These are phyloP conservation scores for Trametes cubensis DNA, from an alignment of 768 basidiomycete genomes.

Conservation along the genomic window DNA sequence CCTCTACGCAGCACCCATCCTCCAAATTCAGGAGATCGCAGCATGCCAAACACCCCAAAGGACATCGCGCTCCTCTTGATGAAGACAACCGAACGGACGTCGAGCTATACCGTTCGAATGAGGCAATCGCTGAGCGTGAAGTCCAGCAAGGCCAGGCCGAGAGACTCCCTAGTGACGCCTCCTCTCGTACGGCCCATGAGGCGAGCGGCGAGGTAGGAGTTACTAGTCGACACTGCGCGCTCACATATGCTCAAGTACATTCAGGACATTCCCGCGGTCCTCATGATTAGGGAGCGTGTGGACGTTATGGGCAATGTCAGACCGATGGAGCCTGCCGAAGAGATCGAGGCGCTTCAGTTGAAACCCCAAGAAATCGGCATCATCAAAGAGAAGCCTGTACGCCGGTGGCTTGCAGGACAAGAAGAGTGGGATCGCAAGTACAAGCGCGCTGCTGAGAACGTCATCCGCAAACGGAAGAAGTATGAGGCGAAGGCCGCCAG, in stretches of 20 bases:
- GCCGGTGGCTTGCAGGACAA: constrained; percentile 67
- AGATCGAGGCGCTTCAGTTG: constrained; percentile 57
- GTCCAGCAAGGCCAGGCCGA: constrained; percentile 33
- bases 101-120: constrained; percentile 36
- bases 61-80: background rate
- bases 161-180: background rate
- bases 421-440: constrained; percentile 63
- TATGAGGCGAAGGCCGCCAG: constrained; percentile 48
- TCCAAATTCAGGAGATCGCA: background rate
- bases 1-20: background rate
- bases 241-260: background rate
- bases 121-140: constrained; percentile 33
- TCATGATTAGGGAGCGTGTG: constrained; percentile 76
- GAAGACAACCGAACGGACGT: constrained; percentile 25
- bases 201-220: background rate
- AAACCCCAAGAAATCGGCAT: constrained; percentile 61
- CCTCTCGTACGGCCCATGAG: background rate
- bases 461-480: constrained; percentile 46
- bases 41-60: background rate
- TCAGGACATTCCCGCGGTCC: constrained; percentile 33
- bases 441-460: constrained; percentile 42
- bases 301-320: constrained; percentile 60
- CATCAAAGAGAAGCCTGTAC: constrained; percentile 72
- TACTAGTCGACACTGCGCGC: background rate
- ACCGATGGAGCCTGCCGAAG: constrained; percentile 61